Conservation (phyloP, 179 eudicot genomes). For the Camellia oleifera region DNA sequence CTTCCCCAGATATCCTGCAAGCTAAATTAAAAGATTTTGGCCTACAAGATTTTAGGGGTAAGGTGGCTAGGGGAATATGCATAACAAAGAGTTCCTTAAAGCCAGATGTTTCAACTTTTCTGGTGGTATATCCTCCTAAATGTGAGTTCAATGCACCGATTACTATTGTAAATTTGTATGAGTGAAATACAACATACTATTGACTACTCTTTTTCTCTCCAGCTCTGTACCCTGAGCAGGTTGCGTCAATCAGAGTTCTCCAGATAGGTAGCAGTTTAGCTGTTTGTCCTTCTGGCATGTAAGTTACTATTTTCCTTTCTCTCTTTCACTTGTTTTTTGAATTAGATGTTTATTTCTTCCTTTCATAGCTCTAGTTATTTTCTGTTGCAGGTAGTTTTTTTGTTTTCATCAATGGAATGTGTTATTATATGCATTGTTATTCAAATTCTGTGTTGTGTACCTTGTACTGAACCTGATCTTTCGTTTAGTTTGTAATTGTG, state of each 20-base stretch:
- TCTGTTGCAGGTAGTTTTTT: not conserved
- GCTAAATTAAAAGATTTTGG: constrained; percentile 25
- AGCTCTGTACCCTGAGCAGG: constrained; percentile 86
- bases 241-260: constrained; percentile 61
- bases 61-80: constrained; percentile 87
- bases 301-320: constrained; percentile 26
- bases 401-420: not conserved
- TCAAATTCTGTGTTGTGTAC: not conserved
- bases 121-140: constrained; percentile 79
- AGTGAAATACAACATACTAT: not conserved
- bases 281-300: constrained; percentile 79
- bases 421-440: not conserved
- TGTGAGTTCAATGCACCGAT: constrained; percentile 43
- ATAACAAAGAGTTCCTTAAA: constrained; percentile 64
- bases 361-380: not conserved
- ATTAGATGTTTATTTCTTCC: not conserved
- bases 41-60: constrained; percentile 26
- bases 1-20: constrained; percentile 29
- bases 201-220: constrained; percentile 20
- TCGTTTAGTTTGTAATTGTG: not conserved
- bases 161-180: constrained; percentile 13
- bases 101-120: constrained; percentile 58
- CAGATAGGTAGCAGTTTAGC: constrained; percentile 72
- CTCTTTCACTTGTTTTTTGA: not conserved
- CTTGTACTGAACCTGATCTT: not conserved